phyloP scores from a whole-genome alignment of 108 stramenopile species.

The Cyclostephanos tholiformis region DNA sequence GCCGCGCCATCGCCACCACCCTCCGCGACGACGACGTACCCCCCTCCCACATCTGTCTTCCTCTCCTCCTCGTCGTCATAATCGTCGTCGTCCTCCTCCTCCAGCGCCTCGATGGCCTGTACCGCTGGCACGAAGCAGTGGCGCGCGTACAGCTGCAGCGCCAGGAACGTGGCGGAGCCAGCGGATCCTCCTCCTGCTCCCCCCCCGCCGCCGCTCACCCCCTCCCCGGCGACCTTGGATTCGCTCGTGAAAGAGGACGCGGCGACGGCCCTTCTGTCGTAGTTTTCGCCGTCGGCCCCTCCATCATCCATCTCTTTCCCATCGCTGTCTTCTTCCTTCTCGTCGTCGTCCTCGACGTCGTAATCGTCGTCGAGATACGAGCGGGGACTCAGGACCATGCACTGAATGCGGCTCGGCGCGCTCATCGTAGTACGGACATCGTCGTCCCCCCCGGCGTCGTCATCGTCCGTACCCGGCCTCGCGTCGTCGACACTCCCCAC shows the following conservation, averaged over 20 bases:
- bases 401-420: slow-evolving; percentile 45
- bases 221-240: slow-evolving; percentile 14
- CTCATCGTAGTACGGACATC: neutral
- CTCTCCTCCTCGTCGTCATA: slow-evolving; percentile 3
- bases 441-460: slow-evolving; percentile 12
- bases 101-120: slow-evolving; percentile 44
- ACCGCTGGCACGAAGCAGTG: slow-evolving; percentile 83
- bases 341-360: too few species aligned
- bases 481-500: too few species aligned
- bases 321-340: neutral
- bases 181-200: slow-evolving; percentile 10
- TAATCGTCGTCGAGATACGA: slow-evolving; percentile 26
- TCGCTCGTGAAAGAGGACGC: too few species aligned
- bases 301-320: neutral
- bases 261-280: neutral
- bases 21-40: too few species aligned
- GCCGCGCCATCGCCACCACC: too few species aligned
- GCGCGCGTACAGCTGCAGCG: slow-evolving; percentile 75
- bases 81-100: slow-evolving; percentile 31
- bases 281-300: neutral
- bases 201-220: slow-evolving; percentile 4
- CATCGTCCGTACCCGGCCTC: neutral
- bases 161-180: slow-evolving; percentile 45
- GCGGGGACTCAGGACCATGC: slow-evolving; percentile 51
- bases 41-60: slow-evolving; percentile 8